A percentile compares a stretch with the other conserved stretches of the same genome.
phyloP scores from a whole-genome alignment of 306 rosid genomes.

The Elaeagnus macrophylla region DNA sequence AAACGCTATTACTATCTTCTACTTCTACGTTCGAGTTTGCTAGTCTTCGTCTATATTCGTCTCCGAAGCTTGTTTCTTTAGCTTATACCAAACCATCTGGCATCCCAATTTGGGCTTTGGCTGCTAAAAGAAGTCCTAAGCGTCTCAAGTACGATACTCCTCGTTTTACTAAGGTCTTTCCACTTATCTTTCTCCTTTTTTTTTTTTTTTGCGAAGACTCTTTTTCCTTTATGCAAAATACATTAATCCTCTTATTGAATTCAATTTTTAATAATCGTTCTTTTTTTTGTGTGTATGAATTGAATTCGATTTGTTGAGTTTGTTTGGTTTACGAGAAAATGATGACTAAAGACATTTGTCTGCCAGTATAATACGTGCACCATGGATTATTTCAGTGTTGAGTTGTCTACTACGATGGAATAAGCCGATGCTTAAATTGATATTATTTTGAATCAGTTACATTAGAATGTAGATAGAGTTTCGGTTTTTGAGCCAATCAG shows the following conservation, averaged over 20 bases:
- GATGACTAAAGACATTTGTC: no score
- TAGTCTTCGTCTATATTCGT: constrained; percentile 3
- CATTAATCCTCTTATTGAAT: not conserved
- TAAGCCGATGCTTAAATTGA: no score
- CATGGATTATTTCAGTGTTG: no score
- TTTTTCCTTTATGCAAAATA: not conserved
- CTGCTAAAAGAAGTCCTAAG: constrained; percentile 78
- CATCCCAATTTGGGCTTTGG: constrained; percentile 34
- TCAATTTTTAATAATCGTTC: not conserved
- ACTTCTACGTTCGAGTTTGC: constrained; percentile 18
- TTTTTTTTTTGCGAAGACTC: not conserved
- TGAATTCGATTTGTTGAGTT: no score
- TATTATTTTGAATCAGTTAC: no score
- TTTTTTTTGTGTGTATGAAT: not conserved
- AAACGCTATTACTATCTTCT: constrained; percentile 24
- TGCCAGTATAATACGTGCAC: no score
- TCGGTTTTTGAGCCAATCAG: no score
- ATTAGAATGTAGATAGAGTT: no score
- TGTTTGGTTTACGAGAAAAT: no score
- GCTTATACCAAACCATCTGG: constrained; percentile 18
- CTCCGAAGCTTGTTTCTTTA: constrained; percentile 17
- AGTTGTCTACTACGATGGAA: no score
- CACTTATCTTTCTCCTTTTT: not conserved
- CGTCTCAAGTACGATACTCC: constrained; percentile 78
- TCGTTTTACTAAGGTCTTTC: constrained; percentile 67